Evolutionary conservation across 1,284 basidiomycete species (phyloP), one percentile per base, ranked within the genome.

Genomic region (Coniophora puteana): DNA sequence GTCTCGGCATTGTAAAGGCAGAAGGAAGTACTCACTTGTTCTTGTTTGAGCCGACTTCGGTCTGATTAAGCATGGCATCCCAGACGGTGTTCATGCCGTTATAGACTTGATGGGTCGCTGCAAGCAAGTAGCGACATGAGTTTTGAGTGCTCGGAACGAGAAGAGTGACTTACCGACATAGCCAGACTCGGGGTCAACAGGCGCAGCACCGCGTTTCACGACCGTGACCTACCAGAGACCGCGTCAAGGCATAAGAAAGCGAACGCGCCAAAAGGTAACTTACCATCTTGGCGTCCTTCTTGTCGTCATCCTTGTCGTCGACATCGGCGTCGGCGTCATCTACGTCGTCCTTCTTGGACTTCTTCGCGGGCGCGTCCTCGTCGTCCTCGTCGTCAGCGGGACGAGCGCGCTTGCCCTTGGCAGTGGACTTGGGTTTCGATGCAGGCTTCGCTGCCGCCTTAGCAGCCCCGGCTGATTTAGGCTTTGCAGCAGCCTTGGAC

Each of bases 1-100:
- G 26, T 10, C 1, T n/a, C 11, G 22, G 24, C 6, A 31, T 36
- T 8, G 26, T 26, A 8, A 37, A n/a, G 5, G 7, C 11, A 13
- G n/a, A 38, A 35, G 22, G 12, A 12, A 14, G 8, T 13, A 42
- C 61, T 34, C 38, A 79, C 78, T 82, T 82, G 63, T 83, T 82
- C 47, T 77, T 75, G 59, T 82, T 76, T 46, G 68, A 71, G 27
- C 67, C 68, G 16, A 82, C 67, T 49, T 83, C 71, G 1, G 80
- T 83, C 58, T 83, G 80, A 57, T 83, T 83, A 43, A 84, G 68
- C 68, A 78, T 80, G n/a, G 76, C 80, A 54, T 83, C 81, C 72
- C 74, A 83, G 11, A 80, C 68, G 22, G 63, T 67, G 31, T 72
- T 68, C 2, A 48, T 55, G 34, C 70, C 67, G 22, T 59, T 55